phyloP scores from a whole-genome alignment of 257 asterid species.

The Thymus quinquecostatus region DNA sequence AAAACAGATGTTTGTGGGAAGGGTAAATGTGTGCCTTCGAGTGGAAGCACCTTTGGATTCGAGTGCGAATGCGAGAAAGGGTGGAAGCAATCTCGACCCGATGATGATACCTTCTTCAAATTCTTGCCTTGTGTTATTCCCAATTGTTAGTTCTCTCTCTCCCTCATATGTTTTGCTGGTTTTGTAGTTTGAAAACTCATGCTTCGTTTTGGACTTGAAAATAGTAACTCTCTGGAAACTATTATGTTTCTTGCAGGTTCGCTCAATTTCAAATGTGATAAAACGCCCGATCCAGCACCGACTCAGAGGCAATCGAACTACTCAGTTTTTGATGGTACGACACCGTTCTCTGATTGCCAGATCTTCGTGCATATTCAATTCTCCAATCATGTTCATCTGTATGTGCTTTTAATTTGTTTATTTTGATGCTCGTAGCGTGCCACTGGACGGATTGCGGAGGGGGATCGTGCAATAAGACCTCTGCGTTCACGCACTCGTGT shows the following conservation, averaged over 20 bases:
- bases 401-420: background rate
- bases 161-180: background rate
- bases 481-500: conserved; percentile 56
- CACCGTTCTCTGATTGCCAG: background rate
- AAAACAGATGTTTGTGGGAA: conserved; percentile 59
- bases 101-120: conserved; percentile 40
- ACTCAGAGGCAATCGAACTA: conserved; percentile 33
- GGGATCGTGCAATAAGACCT: conserved; percentile 71
- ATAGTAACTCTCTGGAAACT: background rate
- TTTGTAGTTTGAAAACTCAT: background rate
- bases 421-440: conserved; percentile 50
- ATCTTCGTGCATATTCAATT: background rate
- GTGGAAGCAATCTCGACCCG: conserved; percentile 64
- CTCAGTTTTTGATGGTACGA: conserved; percentile 61
- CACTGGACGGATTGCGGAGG: conserved; percentile 81
- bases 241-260: conserved; percentile 34
- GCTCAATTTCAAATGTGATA: conserved; percentile 32
- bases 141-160: conserved; percentile 55
- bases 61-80: conserved; percentile 68
- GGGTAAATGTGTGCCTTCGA: conserved; percentile 62
- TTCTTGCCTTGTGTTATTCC: conserved; percentile 83
- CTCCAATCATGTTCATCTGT: background rate
- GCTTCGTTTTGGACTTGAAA: background rate
- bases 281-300: conserved; percentile 46
- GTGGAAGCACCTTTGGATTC: conserved; percentile 47